These are phyloP conservation scores for Sphagnum fallax DNA, from an alignment of 228 moss, liverwort and hornwort species.

Conservation along the genomic window DNA sequence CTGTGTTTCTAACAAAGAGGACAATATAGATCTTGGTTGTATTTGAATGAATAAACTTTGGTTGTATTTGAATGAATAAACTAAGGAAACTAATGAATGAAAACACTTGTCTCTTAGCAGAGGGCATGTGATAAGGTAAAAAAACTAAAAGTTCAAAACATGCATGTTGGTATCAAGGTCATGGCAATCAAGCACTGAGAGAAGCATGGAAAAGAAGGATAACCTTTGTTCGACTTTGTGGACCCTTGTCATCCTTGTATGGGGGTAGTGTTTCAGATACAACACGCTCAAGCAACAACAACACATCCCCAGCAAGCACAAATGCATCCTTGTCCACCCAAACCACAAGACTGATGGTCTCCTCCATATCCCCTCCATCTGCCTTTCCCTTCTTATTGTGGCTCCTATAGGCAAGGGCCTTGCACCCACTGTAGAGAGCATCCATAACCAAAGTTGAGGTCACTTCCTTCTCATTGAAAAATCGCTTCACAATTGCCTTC, in stretches of 20 bases:
- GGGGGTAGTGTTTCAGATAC: constrained; percentile 84
- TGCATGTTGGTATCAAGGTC: too few species aligned
- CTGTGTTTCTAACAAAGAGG: too few species aligned
- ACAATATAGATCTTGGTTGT: too few species aligned
- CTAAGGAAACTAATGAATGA: too few species aligned
- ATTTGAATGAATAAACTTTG: too few species aligned
- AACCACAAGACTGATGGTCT: constrained; percentile 77
- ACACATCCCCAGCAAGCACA: constrained; percentile 91
- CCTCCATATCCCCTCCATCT: constrained; percentile 88
- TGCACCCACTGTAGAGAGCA: constrained; percentile 99
- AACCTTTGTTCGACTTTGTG: constrained; percentile 98
- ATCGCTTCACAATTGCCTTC: constrained; percentile 95
- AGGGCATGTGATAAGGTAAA: too few species aligned
- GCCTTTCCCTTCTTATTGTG: constrained; percentile 95
- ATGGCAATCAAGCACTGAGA: too few species aligned
- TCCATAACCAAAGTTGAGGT: constrained; percentile 99
- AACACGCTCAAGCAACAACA: constrained; percentile 81
- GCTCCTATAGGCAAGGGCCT: constrained; percentile 92
- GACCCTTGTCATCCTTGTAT: constrained; percentile 99
- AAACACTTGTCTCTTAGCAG: too few species aligned
- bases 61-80: too few species aligned
- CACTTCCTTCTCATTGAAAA: constrained; percentile 99
- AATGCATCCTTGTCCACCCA: constrained; percentile 99
- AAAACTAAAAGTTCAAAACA: too few species aligned
- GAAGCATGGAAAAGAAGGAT: neutral